Evolutionary conservation across 768 basidiomycete species (phyloP).

Genomic region (Mycena alexandri): DNA sequence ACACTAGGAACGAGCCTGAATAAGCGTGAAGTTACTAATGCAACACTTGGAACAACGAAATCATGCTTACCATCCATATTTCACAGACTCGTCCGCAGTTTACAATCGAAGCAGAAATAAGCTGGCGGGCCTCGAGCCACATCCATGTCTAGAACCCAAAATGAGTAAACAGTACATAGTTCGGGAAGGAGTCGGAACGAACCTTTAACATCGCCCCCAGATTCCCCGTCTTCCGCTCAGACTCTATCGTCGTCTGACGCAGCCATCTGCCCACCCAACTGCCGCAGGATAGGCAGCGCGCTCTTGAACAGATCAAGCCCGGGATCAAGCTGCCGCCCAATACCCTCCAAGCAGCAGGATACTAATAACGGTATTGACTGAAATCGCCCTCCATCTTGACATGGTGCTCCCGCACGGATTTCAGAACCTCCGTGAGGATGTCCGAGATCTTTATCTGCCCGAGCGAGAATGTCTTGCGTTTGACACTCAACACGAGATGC

Average conservation of each 20-base stretch:
- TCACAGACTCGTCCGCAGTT: constrained; percentile 89
- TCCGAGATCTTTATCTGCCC: constrained; percentile 98
- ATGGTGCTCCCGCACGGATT: constrained; percentile 88
- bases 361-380: constrained; percentile 96
- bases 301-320: constrained; percentile 94
- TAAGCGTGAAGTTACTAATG: constrained; percentile 23
- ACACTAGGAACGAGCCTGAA: constrained; percentile 66
- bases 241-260: constrained; percentile 66
- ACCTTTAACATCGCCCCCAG: constrained; percentile 93
- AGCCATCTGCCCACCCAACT: constrained; percentile 93
- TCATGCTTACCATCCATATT: constrained; percentile 83
- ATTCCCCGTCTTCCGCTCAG: constrained; percentile 74
- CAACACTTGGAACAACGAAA: constrained; percentile 16
- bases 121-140: constrained; percentile 90
- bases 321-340: constrained; percentile 94
- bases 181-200: constrained; percentile 33
- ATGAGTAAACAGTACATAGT: constrained; percentile 20
- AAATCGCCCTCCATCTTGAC: constrained; percentile 99
- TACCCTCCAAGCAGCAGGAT: constrained; percentile 95
- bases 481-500: constrained; percentile 92
- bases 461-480: constrained; percentile 96
- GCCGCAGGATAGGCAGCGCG: constrained; percentile 92
- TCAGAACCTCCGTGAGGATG: constrained; percentile 89
- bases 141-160: constrained; percentile 80
- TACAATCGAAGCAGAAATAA: constrained; percentile 82